These are phyloP conservation scores for Colletotrichum horii DNA, from an alignment of 2,329 filamentous ascomycete species.

Conservation along the genomic window DNA sequence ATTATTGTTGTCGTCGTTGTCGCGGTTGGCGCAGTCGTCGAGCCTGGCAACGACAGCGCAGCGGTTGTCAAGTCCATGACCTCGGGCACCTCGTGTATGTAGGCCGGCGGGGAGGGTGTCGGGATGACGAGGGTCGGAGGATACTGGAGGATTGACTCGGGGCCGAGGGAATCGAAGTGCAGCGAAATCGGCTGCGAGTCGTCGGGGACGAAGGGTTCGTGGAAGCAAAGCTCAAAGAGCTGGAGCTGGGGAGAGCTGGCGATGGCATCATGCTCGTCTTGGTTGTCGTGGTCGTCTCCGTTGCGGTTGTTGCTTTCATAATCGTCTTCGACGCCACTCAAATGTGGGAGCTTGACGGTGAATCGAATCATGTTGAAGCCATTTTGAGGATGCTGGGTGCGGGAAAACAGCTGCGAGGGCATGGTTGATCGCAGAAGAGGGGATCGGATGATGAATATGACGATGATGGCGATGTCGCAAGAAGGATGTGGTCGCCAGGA, in stretches of 20 bases:
- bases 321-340: not conserved
- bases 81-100: not conserved
- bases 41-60: not conserved
- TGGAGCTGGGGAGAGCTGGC: not conserved
- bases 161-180: not conserved
- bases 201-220: not conserved
- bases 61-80: not conserved
- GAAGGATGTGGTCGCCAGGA: not conserved
- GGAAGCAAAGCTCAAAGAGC: not conserved
- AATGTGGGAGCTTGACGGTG: not conserved
- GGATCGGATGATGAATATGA: not conserved
- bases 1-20: not conserved
- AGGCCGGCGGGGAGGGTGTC: not conserved
- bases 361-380: not conserved
- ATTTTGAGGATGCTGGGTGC: not conserved
- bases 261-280: not conserved
- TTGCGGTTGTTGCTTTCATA: not conserved
- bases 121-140: not conserved
- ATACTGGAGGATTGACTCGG: not conserved
- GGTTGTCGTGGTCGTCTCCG: no score
- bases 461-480: not conserved
- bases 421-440: not conserved
- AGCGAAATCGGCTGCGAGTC: not conserved
- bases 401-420: not conserved
- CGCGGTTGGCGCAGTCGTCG: not conserved